A percentile compares a stretch with the other conserved stretches of the same genome.
Conservation (phyloP, 2,329 filamentous ascomycete genomes). For the Hypoxylon sp. region DNA sequence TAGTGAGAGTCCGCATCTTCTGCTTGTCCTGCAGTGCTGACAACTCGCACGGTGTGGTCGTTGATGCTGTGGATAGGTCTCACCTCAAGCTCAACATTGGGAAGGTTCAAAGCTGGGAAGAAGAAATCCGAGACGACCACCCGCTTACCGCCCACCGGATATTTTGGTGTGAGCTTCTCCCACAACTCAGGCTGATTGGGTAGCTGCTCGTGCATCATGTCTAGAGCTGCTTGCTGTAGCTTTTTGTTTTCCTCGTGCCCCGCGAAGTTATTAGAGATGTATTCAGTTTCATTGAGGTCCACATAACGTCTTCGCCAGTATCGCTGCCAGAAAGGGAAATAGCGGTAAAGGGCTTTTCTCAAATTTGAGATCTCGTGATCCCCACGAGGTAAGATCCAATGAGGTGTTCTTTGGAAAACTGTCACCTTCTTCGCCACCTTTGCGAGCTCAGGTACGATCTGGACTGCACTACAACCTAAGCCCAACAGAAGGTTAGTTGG, state of each 20-base stretch:
- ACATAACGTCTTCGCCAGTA: slow-evolving; percentile 1
- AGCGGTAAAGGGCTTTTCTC: neutral
- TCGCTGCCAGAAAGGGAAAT: neutral
- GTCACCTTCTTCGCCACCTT: neutral
- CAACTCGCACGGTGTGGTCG: neutral
- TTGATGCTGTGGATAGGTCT: neutral
- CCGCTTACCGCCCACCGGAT: neutral
- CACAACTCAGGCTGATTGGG: slow-evolving; percentile 1
- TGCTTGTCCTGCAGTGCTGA: neutral
- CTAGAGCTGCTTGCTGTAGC: neutral
- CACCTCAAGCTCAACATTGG: slow-evolving; percentile 1
- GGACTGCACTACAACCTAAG: slow-evolving; percentile 1
- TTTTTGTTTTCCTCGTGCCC: neutral
- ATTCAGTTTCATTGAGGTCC: too few species aligned
- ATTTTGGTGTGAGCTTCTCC: slow-evolving; percentile 2
- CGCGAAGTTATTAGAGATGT: too few species aligned
- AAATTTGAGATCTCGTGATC: neutral
- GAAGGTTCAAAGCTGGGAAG: neutral
- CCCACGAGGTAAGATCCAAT: slow-evolving; percentile 3
- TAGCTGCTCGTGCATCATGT: slow-evolving; percentile 1
- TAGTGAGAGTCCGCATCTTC: neutral
- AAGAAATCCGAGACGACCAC: neutral
- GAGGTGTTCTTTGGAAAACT: slow-evolving; percentile 1
- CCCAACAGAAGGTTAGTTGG: neutral
- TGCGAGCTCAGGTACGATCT: neutral